Conservation (phyloP, 768 basidiomycete genomes). For the Hericium coralloides region DNA sequence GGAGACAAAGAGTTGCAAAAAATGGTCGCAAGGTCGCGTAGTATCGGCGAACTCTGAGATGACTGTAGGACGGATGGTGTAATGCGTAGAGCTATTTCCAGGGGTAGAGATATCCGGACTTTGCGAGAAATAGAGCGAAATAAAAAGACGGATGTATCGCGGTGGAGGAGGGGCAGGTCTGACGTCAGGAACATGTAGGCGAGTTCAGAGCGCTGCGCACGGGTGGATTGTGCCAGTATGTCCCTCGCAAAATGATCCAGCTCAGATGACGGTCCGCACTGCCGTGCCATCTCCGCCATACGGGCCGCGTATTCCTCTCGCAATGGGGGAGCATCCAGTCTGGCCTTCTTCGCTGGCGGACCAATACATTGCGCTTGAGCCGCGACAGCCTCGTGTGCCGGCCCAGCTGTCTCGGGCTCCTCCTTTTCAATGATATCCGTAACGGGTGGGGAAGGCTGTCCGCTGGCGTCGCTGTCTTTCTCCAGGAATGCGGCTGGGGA, state of each 20-base stretch:
- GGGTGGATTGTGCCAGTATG: slow-evolving; percentile 24
- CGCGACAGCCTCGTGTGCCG: too few species aligned
- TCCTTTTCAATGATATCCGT: too few species aligned
- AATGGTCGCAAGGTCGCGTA: background rate
- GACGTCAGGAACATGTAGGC: slow-evolving; percentile 2
- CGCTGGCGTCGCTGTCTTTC: background rate
- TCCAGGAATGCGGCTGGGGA: background rate
- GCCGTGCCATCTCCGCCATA: slow-evolving; percentile 23
- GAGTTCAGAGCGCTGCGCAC: background rate
- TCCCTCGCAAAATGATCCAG: slow-evolving; percentile 33
- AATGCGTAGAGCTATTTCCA: background rate
- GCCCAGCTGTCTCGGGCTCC: too few species aligned
- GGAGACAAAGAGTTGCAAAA: background rate
- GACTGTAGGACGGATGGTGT: background rate
- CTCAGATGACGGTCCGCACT: slow-evolving; percentile 22
- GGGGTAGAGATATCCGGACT: background rate
- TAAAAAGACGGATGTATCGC: background rate
- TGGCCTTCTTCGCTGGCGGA: too few species aligned
- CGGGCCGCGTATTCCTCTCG: slow-evolving; percentile 14
- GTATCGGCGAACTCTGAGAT: background rate
- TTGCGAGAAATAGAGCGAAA: background rate
- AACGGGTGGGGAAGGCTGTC: background rate
- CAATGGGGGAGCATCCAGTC: too few species aligned
- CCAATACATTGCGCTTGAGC: too few species aligned
- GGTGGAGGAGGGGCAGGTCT: background rate